Percentiles rank a stretch among this genome's conserved stretches.
These are phyloP conservation scores for Candida hungchunana DNA, from an alignment of 805 yeast species.

Conservation along the genomic window DNA sequence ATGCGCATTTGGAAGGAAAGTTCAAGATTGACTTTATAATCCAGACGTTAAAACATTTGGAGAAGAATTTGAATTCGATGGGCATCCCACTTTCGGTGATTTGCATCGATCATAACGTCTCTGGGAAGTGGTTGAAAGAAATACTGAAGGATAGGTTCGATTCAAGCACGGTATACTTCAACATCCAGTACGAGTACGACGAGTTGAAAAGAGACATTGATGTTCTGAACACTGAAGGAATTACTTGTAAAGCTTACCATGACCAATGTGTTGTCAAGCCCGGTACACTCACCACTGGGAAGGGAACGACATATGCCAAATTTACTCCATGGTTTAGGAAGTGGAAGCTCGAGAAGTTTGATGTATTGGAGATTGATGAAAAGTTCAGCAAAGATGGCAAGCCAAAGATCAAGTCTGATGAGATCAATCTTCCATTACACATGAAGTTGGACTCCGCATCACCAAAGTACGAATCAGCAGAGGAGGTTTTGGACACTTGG, in stretches of 20 bases:
- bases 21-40: constrained; percentile 38
- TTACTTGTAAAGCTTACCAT: constrained; percentile 28
- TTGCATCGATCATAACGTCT: constrained; percentile 19
- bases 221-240: constrained; percentile 11
- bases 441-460: constrained; percentile 16
- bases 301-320: constrained; percentile 41
- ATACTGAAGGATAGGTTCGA: constrained; percentile 12
- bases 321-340: constrained; percentile 46
- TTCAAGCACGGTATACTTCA: constrained; percentile 23
- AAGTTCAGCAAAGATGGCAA: constrained; percentile 9
- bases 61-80: constrained; percentile 27
- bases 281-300: constrained; percentile 35
- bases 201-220: constrained; percentile 31
- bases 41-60: constrained; percentile 31
- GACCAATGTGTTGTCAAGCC: constrained; percentile 43
- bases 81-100: constrained; percentile 35
- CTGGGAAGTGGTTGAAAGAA: constrained; percentile 21
- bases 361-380: constrained; percentile 1
- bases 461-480: constrained; percentile 16
- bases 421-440: constrained; percentile 20
- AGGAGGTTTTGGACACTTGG: constrained; percentile 18
- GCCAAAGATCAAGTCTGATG: constrained; percentile 10
- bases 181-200: constrained; percentile 34
- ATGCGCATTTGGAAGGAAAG: constrained; percentile 40
- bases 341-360: constrained; percentile 30